phyloP scores from a whole-genome alignment of 1,139 yeast genomes.

The Pichiaceae sp. region DNA sequence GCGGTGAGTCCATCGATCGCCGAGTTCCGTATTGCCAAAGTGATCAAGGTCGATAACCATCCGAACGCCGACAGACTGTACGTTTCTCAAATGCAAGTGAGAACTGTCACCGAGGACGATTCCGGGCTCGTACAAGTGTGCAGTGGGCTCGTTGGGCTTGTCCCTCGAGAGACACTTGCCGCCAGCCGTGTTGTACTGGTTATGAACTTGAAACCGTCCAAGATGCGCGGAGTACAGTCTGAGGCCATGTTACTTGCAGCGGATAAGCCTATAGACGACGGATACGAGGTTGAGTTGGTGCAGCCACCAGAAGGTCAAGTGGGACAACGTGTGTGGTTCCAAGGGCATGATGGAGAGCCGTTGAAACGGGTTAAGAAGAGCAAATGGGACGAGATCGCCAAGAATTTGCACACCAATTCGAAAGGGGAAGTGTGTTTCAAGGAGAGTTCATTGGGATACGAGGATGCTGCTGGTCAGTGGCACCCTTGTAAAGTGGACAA shows the following conservation, averaged over 20 bases:
- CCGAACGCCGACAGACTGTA: slow-evolving; percentile 47
- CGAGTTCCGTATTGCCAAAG: slow-evolving; percentile 36
- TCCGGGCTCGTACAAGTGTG: slow-evolving; percentile 36
- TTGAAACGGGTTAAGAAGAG: slow-evolving; percentile 28
- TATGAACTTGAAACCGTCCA: slow-evolving; percentile 56
- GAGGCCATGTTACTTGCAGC: slow-evolving; percentile 58
- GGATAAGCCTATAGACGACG: slow-evolving; percentile 7
- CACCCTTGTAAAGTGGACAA: slow-evolving; percentile 9
- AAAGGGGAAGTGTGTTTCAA: slow-evolving; percentile 21
- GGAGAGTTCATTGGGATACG: slow-evolving; percentile 8
- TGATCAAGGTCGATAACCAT: slow-evolving; percentile 34
- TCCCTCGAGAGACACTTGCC: slow-evolving; percentile 40
- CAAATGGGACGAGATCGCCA: slow-evolving; percentile 29
- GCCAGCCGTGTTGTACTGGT: slow-evolving; percentile 43
- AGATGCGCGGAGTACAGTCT: slow-evolving; percentile 54
- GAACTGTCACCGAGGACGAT: slow-evolving; percentile 1
- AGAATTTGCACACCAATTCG: slow-evolving; percentile 25
- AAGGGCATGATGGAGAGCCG: slow-evolving; percentile 13
- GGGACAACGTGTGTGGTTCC: slow-evolving; percentile 29
- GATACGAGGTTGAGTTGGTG: slow-evolving; percentile 22
- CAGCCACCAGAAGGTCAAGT: slow-evolving; percentile 21
- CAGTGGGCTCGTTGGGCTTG: slow-evolving; percentile 48
- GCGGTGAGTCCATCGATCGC: slow-evolving; percentile 12
- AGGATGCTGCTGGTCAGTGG: slow-evolving; percentile 4
- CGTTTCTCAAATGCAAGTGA: slow-evolving; percentile 37